phyloP scores from a whole-genome alignment of 768 basidiomycete genomes.

The Termitomyces sp. region DNA sequence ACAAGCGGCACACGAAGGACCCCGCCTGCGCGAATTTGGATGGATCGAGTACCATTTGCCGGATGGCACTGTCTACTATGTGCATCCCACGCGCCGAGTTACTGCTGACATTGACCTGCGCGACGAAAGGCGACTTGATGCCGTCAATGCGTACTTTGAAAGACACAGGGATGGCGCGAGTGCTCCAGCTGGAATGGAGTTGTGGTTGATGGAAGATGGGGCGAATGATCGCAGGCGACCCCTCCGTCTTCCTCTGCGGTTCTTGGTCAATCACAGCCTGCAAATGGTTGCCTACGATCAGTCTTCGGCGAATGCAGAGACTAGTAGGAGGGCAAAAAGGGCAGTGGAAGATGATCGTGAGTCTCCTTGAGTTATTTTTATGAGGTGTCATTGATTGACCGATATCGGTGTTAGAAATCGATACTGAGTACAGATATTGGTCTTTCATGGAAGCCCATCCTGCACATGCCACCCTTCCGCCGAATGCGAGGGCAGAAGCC shows the following conservation, averaged over 20 bases:
- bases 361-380: slow-evolving; percentile 15
- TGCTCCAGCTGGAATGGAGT: slow-evolving; percentile 37
- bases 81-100: slow-evolving; percentile 52
- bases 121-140: slow-evolving; percentile 40
- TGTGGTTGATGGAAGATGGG: slow-evolving; percentile 53
- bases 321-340: slow-evolving; percentile 16
- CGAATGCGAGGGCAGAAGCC: slow-evolving; percentile 57
- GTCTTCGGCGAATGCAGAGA: slow-evolving; percentile 25
- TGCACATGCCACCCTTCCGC: slow-evolving; percentile 56
- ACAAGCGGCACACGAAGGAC: slow-evolving; percentile 18
- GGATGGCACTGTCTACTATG: slow-evolving; percentile 65
- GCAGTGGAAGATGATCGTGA: slow-evolving; percentile 37
- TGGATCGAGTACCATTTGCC: slow-evolving; percentile 79
- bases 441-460: slow-evolving; percentile 75
- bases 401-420: slow-evolving; percentile 43
- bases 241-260: slow-evolving; percentile 34
- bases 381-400: neutral
- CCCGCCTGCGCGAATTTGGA: slow-evolving; percentile 48
- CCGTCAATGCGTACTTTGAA: slow-evolving; percentile 44
- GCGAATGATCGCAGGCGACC: slow-evolving; percentile 16
- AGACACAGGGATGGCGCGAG: slow-evolving; percentile 22
- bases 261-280: slow-evolving; percentile 65
- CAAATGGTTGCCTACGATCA: slow-evolving; percentile 45
- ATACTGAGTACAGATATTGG: slow-evolving; percentile 80
- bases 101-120: slow-evolving; percentile 72